Percentiles rank a stretch among this genome's conserved stretches.
Evolutionary conservation across 345 rosid genomes (phyloP).

Genomic region (Combretum micranthum): DNA sequence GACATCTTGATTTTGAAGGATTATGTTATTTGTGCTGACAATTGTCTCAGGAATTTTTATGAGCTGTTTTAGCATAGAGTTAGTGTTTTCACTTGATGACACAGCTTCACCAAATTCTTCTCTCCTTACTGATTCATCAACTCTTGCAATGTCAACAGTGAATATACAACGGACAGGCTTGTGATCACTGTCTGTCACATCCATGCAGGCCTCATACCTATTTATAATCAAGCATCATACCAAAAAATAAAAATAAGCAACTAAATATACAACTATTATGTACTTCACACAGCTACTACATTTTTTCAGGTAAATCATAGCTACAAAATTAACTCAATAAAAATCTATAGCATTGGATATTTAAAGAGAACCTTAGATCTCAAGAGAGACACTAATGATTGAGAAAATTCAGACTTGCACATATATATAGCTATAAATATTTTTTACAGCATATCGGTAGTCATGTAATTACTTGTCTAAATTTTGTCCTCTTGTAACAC

Average conservation of each 20-base stretch:
- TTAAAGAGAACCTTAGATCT: too few relatives aligned
- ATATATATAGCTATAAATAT: too few relatives aligned
- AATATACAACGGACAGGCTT: conserved; percentile 94
- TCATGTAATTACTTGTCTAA: too few relatives aligned
- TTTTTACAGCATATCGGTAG: too few relatives aligned
- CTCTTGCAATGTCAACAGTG: conserved; percentile 65
- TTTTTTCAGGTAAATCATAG: too few relatives aligned
- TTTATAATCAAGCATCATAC: neutral
- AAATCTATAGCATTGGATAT: too few relatives aligned
- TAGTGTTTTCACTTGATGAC: conserved; percentile 44
- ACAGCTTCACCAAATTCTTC: conserved; percentile 64
- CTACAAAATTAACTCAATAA: too few relatives aligned
- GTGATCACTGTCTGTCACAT: conserved; percentile 95
- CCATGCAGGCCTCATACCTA: conserved; percentile 98
- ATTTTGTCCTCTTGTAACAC: too few relatives aligned
- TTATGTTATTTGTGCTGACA: conserved; percentile 54
- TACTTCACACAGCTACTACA: too few relatives aligned
- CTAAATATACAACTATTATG: too few relatives aligned
- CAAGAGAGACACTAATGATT: too few relatives aligned
- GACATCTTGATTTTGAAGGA: conserved; percentile 81
- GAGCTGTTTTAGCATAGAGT: conserved; percentile 42
- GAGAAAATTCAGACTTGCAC: too few relatives aligned
- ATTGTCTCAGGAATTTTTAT: conserved; percentile 65
- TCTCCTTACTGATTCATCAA: conserved; percentile 88
- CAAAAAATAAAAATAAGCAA: neutral